Evolutionary conservation across 75 land plant genomes (phyloP), one percentile per base, ranked within the genome.

Genomic region (Isoetes taiwanensis): DNA sequence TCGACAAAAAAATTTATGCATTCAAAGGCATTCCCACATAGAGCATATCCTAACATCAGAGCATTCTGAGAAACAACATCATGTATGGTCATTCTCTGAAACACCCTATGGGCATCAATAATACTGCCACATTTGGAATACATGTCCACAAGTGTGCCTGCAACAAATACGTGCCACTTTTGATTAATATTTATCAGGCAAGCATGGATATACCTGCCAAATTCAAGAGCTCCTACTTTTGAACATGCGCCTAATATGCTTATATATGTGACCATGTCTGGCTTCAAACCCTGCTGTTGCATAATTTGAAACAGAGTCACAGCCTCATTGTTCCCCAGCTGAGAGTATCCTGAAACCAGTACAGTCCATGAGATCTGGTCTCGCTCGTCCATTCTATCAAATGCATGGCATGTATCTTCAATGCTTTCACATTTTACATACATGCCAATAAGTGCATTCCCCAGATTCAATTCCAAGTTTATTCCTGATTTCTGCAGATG

Each of bases 31-130:
- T 42, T 26, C 27, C 73, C 61, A 28, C 41, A 48, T 37, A 57
- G 69, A 16, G 55, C 76, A 65, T 64, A 73, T 38, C 70, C 79
- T 23, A 60, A 29, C 41, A 77, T 73, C 50, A 77, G 64, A 2
- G 68, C 61, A 33, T 52, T 77, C 76, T 73, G 70, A 0, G 72
- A 59, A 23, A 73, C 64, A 34, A 48, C 31, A 23, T 70, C 65
- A 16, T 52, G 52, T 5, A 12, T 6, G 26, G 23, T 28, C 76
- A 68, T 68, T 40, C 30, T 32, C 43, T 68, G 68, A 57, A 72
- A 77, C 20, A 77, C 30, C 38, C 21, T 21, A 16, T 57, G 33
- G 2, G 79, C 62, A 21, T 59, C 34, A 3, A 5, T 5, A 19
- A 72, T 21, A 28, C 59, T 50, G 25, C 56, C 56, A 21, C 37